Evolutionary conservation across 495 filamentous ascomycete species (phyloP), one percentile per base, ranked within the genome.

Genomic region (Hypoxylon lienhwacheense): DNA sequence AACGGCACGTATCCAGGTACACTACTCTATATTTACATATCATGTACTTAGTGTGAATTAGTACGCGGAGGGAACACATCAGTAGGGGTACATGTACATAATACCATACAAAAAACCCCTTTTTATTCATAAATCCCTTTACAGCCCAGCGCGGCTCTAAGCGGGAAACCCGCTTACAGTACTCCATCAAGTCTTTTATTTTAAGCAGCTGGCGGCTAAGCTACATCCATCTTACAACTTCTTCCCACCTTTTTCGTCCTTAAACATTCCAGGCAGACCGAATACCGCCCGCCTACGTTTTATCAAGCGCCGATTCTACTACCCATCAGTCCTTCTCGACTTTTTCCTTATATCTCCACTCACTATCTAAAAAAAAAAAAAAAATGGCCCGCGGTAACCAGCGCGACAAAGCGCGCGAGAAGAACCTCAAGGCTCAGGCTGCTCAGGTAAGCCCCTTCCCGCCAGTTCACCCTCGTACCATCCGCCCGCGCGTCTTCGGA

Each of bases 361-460:
- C 17, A 29, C 14, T 21, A 15, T 34, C 47, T 16, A 48, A 46
- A 24, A 43, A 16, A 29, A 8, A 43, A 53, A 80, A 68, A 25
- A 25, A 11, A 11, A 96, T 96, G 91, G 83, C 91, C 50, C 88
- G 91, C 68, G 91, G 91, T 58, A 97, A 97, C 67, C 91, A 97
- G 78, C 83, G 91, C 65, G 90, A 96, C 46, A 88, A 87, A 70
- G 88, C 86, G 64, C 87, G 91, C 51, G 86, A 88, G 71, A 90
- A 90, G 73, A 85, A 78, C 64, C 80, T 82, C 68, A 89, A 91
- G 77, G 82, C 83, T 66, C 66, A 74, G 40, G 73, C 78, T 21
- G 55, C 66, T 16, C 51, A 73, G 71, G 85, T 87, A 73, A 64
- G 79, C 64, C 41, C 25, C 47, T 42, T 47, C 29, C 11, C 22